These are phyloP conservation scores for Parafenestella ontariensis DNA, from an alignment of 2,329 filamentous ascomycete species.

Conservation along the genomic window DNA sequence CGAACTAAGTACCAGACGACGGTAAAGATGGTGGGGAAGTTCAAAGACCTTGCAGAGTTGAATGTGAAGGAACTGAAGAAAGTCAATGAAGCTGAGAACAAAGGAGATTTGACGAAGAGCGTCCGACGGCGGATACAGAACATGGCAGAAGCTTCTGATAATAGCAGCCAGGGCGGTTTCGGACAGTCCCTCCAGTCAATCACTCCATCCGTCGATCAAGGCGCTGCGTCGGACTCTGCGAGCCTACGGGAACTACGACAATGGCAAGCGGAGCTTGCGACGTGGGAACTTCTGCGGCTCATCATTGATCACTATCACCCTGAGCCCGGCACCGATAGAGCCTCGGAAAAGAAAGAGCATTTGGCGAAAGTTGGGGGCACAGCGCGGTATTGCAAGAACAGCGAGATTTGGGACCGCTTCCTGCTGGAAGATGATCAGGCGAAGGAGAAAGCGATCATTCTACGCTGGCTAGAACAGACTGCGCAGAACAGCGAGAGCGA, in stretches of 20 bases:
- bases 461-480: constrained; percentile 85
- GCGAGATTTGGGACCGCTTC: constrained; percentile 75
- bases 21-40: constrained; percentile 48
- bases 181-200: constrained; percentile 27
- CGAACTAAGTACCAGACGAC: constrained; percentile 62
- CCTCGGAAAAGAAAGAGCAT: constrained; percentile 41
- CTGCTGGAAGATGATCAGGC: constrained; percentile 75
- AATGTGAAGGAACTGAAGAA: constrained; percentile 56
- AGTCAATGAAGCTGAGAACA: constrained; percentile 50
- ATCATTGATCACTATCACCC: constrained; percentile 73
- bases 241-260: constrained; percentile 62
- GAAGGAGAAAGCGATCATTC: constrained; percentile 77
- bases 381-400: constrained; percentile 64
- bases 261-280: constrained; percentile 84
- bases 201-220: constrained; percentile 22
- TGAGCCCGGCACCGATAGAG: constrained; percentile 40
- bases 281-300: constrained; percentile 84
- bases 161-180: constrained; percentile 16
- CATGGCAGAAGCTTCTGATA: constrained; percentile 30
- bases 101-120: constrained; percentile 39
- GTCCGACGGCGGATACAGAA: constrained; percentile 42
- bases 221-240: constrained; percentile 32
- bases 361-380: constrained; percentile 41
- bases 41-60: constrained; percentile 60
- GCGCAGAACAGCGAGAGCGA: constrained; percentile 72